Conservation (phyloP, 83 land plant species). For the Picea abies region DNA sequence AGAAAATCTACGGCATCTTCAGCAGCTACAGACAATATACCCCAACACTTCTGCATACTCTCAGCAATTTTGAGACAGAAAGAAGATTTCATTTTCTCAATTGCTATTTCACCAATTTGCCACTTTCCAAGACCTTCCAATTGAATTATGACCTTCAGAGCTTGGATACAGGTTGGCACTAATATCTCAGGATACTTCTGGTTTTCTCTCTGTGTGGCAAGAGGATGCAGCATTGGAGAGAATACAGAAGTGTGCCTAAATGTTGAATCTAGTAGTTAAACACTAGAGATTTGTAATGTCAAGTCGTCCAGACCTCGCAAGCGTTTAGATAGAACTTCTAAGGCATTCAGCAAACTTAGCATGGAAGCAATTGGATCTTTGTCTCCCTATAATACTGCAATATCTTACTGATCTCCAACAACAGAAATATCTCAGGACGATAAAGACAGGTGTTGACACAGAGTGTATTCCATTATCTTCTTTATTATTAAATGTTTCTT, state of each 20-base stretch:
- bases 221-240: constrained; percentile 79
- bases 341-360: too few species aligned
- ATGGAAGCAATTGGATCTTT: too few species aligned
- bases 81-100: constrained; percentile 84
- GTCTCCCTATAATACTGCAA: constrained; percentile 40
- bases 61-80: constrained; percentile 89
- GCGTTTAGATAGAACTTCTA: too few species aligned
- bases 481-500: constrained; percentile 79
- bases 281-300: too few species aligned
- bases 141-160: constrained; percentile 91
- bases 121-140: constrained; percentile 96
- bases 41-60: constrained; percentile 66
- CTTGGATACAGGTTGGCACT: constrained; percentile 55
- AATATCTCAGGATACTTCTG: constrained; percentile 19
- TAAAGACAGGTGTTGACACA: constrained; percentile 64
- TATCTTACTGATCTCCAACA: constrained; percentile 78
- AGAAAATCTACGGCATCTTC: constrained; percentile 82
- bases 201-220: constrained; percentile 46
- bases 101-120: constrained; percentile 75
- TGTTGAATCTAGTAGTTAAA: too few species aligned
- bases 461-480: constrained; percentile 59
- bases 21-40: constrained; percentile 58
- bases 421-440: constrained; percentile 31
- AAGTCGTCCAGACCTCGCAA: too few species aligned
- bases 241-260: constrained; percentile 84